Conservation (phyloP, 352 stramenopile species). For the Thalassiosira hispida region DNA sequence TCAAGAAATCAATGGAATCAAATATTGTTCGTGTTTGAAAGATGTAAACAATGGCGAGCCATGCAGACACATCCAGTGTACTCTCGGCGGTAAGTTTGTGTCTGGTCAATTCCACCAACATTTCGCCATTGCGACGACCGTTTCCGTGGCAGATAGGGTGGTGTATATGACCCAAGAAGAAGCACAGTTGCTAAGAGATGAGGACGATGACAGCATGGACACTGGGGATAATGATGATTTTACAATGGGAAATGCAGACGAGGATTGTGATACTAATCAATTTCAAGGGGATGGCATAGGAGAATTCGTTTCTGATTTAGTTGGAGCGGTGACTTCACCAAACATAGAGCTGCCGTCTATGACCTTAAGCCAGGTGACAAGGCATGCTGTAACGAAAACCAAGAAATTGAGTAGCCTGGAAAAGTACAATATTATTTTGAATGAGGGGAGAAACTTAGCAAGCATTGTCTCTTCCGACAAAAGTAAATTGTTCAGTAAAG, state of each 20-base stretch:
- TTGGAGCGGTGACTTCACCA: not conserved
- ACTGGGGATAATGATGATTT: not conserved
- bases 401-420: not conserved
- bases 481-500: not conserved
- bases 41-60: not conserved
- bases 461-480: not conserved
- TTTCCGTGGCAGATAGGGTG: not conserved
- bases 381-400: not conserved
- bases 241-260: not conserved
- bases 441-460: not conserved
- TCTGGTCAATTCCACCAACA: not conserved
- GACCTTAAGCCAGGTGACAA: not conserved
- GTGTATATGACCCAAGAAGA: not conserved
- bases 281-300: not conserved
- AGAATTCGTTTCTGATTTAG: not conserved
- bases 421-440: not conserved
- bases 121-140: not conserved
- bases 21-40: not conserved
- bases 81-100: not conserved
- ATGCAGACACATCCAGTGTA: not conserved
- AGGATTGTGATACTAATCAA: no score
- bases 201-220: no score
- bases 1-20: not conserved
- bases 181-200: not conserved
- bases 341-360: not conserved